These are phyloP conservation scores for Pseudogymnoascus sp. DNA, from an alignment of 2,329 filamentous ascomycete species.

Conservation along the genomic window DNA sequence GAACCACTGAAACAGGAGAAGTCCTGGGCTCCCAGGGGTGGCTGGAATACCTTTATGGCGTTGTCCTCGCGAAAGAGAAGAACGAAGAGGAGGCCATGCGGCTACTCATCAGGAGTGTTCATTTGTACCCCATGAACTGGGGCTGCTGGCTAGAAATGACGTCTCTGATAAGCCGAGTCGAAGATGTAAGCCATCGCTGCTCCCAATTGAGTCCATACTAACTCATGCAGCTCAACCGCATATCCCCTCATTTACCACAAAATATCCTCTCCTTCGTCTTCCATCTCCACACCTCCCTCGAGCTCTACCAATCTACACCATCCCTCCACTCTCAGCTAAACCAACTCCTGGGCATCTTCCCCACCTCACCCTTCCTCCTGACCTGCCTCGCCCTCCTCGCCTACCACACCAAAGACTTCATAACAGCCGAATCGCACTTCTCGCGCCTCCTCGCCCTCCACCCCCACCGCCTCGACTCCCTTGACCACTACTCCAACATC, in stretches of 20 bases:
- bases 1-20: conserved; percentile 47
- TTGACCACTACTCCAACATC: conserved; percentile 96
- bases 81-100: conserved; percentile 78
- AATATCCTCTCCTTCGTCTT: conserved; percentile 94
- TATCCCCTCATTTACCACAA: conserved; percentile 66
- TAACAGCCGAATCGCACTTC: conserved; percentile 58
- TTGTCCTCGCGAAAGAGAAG: conserved; percentile 82
- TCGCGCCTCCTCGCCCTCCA: conserved; percentile 72
- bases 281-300: conserved; percentile 80
- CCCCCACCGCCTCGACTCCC: conserved; percentile 68
- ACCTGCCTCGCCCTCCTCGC: conserved; percentile 81
- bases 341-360: conserved; percentile 77
- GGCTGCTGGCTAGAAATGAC: conserved; percentile 92
- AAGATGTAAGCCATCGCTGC: conserved; percentile 54
- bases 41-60: conserved; percentile 87
- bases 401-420: conserved; percentile 82
- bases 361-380: conserved; percentile 77
- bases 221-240: conserved; percentile 54
- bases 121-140: conserved; percentile 92
- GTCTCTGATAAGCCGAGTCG: conserved; percentile 65
- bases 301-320: conserved; percentile 79
- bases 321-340: conserved; percentile 66
- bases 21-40: conserved; percentile 71
- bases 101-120: conserved; percentile 81
- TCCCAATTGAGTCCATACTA: conserved; percentile 18